Conservation (phyloP, 2,329 filamentous ascomycete genomes). For the Celoporthe dispersa region DNA sequence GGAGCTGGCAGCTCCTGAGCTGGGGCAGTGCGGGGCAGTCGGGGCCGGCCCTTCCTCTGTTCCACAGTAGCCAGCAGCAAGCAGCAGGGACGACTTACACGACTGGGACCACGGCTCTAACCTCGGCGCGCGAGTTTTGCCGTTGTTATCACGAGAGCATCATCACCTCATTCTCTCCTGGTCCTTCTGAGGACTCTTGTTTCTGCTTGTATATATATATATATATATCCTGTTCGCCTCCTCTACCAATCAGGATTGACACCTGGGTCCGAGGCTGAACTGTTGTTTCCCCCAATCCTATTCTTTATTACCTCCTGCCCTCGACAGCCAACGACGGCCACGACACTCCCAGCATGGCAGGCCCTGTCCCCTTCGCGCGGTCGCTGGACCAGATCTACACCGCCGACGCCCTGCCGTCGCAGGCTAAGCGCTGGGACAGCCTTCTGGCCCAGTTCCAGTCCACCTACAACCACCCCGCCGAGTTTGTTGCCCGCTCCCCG, state of each 20-base stretch:
- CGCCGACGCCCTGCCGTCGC: constrained; percentile 66
- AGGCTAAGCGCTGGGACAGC: constrained; percentile 75
- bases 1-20: background rate
- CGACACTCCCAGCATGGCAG: constrained; percentile 49
- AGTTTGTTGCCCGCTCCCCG: constrained; percentile 87
- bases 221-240: background rate
- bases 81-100: background rate
- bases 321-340: background rate
- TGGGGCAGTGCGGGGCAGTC: constrained; percentile 11
- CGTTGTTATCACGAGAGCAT: constrained; percentile 22
- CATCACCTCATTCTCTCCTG: constrained; percentile 14
- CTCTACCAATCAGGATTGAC: background rate
- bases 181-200: background rate
- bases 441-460: constrained; percentile 73
- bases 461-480: constrained; percentile 70
- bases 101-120: constrained; percentile 13
- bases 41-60: background rate
- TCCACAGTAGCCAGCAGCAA: background rate
- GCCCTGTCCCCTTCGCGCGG: constrained; percentile 72
- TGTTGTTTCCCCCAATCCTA: background rate
- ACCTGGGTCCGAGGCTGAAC: background rate
- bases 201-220: background rate
- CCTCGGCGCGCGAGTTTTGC: constrained; percentile 23
- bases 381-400: constrained; percentile 85
- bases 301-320: background rate